Evolutionary conservation across 768 basidiomycete genomes (phyloP).

Genomic region (Serpula lacrymans): DNA sequence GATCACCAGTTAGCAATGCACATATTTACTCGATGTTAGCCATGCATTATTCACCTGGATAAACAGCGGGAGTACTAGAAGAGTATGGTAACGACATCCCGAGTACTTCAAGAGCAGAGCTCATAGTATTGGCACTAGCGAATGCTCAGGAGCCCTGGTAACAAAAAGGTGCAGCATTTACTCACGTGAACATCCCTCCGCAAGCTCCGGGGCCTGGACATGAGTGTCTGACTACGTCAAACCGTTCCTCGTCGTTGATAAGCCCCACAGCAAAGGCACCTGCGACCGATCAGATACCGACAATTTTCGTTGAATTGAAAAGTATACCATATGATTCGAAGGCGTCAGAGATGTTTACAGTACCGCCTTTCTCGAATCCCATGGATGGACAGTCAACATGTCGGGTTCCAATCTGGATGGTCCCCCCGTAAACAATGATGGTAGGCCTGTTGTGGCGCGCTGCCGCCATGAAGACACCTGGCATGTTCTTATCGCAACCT

Average conservation of each 20-base stretch:
- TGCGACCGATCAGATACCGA: constrained; percentile 22
- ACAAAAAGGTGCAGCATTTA: constrained; percentile 5
- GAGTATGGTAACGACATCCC: constrained; percentile 88
- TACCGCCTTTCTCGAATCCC: constrained; percentile 74
- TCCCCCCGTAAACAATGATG: constrained; percentile 83
- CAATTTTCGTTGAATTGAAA: not conserved
- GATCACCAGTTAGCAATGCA: constrained; percentile 1
- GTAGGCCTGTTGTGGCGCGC: constrained; percentile 85
- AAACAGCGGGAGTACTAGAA: constrained; percentile 65
- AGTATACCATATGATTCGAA: constrained; percentile 76
- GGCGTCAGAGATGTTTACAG: constrained; percentile 80
- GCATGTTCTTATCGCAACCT: constrained; percentile 94
- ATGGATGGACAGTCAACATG: constrained; percentile 78
- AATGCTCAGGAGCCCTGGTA: not conserved
- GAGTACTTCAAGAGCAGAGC: constrained; percentile 76
- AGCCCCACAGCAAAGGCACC: constrained; percentile 75
- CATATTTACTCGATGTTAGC: not conserved
- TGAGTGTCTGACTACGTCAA: constrained; percentile 82
- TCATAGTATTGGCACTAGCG: constrained; percentile 81
- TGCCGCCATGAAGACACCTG: constrained; percentile 83
- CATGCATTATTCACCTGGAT: constrained; percentile 45
- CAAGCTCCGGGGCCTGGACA: constrained; percentile 85
- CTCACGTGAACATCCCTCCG: constrained; percentile 84
- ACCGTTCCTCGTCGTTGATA: constrained; percentile 75
- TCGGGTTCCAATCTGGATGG: constrained; percentile 75